These are phyloP conservation scores for Thecaphora frezii DNA, from an alignment of 1,284 basidiomycete genomes.

Conservation along the genomic window DNA sequence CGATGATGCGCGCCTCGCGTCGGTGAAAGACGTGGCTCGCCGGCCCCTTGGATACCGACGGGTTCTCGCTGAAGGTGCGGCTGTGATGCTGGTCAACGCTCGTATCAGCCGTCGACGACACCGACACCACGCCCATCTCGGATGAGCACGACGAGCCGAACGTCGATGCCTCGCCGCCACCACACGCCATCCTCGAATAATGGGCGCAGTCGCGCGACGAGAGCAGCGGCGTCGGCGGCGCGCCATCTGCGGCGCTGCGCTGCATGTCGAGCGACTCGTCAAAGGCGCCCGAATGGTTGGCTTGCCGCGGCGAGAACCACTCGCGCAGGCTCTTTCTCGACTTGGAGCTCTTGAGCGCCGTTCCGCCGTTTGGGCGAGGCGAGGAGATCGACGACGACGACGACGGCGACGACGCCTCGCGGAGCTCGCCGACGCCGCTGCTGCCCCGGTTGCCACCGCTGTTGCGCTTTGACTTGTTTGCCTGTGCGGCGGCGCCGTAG, in stretches of 20 bases:
- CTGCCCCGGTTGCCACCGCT: too few relatives aligned
- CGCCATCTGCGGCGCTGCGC: neutral
- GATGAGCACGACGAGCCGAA: neutral
- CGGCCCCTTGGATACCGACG: neutral
- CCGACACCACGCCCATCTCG: neutral
- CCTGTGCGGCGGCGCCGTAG: slow-evolving; percentile 25
- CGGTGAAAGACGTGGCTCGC: neutral
- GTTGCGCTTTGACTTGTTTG: too few relatives aligned
- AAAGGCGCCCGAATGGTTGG: slow-evolving; percentile 1
- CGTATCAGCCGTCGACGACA: neutral
- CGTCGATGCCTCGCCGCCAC: neutral
- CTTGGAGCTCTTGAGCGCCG: slow-evolving; percentile 4
- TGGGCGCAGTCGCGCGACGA: neutral
- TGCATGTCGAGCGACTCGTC: slow-evolving; percentile 28
- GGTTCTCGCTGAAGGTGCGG: neutral
- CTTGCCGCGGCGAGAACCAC: slow-evolving; percentile 12
- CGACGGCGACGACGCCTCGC: neutral
- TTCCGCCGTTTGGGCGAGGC: too few relatives aligned
- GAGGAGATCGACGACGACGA: too few relatives aligned
- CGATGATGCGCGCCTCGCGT: neutral
- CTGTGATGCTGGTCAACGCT: neutral
- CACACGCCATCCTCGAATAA: neutral
- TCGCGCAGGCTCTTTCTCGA: slow-evolving; percentile 13
- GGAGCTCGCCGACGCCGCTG: neutral
- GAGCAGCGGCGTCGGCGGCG: too few relatives aligned